Evolutionary conservation across 106 monocot species (phyloP), one percentile per base, ranked within the genome.

Genomic region (Agapanthus africanus): DNA sequence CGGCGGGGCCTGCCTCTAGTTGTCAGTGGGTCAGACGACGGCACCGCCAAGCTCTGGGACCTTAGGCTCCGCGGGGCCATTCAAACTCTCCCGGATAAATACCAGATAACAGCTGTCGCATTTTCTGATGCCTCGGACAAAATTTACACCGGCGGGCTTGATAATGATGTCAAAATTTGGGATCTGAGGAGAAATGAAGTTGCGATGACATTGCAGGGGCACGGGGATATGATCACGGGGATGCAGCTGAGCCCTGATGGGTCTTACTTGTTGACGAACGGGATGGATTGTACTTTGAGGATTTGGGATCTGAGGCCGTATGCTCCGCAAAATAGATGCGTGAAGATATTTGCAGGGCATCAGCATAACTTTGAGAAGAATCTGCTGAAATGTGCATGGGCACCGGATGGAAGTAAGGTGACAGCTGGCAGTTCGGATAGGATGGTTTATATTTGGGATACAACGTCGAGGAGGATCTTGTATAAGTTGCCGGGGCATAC

Each of bases 291-390:
- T 62, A 81, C 92, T 0, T 83, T 99, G 28, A 60, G 93, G n/a
- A 93, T 99, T 23, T 99, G 99, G 99, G 99, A 99, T 52, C 81
- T 99, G 93, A 84, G 99, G 38, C 99, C 99, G 25, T 99, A 99
- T 70, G 99, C 99, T 9, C 99, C 99, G 0, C 87, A 99, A 78
- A 99, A 99, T 44, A 73, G 99, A 15, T 93, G 90, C 14, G 87
- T 99, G 26, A 99, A 99, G 81, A 99, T 93, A 19, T 90, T 99
- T 76, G 72, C 85, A 1, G 99, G 99, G 0, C 97, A 99, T 54
- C 97, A 99, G 52, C 99, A 99, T 63, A 93, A 93, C 79, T 93
- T 99, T 70, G 99, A 99, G 75, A 92, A 99, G 80, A 99, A 93
- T 62, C 56, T 99, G 64, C 71, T 99, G 47, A 93, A 81, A 60